These are phyloP conservation scores for Acer negundo DNA, from an alignment of 345 rosid species.

Conservation along the genomic window DNA sequence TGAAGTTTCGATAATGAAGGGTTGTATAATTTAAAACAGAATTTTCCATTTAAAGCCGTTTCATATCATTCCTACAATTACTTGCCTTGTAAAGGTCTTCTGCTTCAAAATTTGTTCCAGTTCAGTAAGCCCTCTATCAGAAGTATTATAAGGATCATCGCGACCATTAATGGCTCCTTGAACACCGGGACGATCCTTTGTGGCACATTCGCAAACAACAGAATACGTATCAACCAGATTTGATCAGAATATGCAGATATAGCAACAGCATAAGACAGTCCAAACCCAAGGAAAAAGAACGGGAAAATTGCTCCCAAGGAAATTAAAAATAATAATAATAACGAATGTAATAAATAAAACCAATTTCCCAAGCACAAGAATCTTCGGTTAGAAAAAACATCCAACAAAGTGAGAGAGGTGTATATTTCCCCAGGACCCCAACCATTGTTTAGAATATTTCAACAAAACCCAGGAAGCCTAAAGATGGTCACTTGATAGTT, in stretches of 20 bases:
- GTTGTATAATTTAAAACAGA: neutral
- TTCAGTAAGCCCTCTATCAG: constrained; percentile 41
- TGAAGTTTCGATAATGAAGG: neutral
- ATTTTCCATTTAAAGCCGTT: neutral
- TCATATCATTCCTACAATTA: neutral
- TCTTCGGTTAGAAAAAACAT: neutral
- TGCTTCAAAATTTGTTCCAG: constrained; percentile 64
- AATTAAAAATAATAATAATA: neutral
- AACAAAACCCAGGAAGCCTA: neutral
- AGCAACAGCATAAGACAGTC: neutral
- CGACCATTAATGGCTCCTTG: constrained; percentile 30
- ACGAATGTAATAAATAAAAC: neutral
- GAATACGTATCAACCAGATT: constrained; percentile 20
- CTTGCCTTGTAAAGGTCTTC: constrained; percentile 81
- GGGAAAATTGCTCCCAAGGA: neutral
- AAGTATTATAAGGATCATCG: constrained; percentile 28
- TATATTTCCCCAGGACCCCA: neutral
- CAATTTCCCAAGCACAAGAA: neutral
- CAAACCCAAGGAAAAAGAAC: neutral
- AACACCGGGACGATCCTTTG: constrained; percentile 35
- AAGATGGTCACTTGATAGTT: neutral
- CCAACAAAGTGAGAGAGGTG: neutral
- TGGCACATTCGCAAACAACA: constrained; percentile 25
- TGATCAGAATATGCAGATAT: neutral
- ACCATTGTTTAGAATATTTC: neutral